Percentiles rank a stretch among this genome's conserved stretches.
phyloP scores from a whole-genome alignment of 2,329 filamentous ascomycete species.

The Talaromyces sp. region DNA sequence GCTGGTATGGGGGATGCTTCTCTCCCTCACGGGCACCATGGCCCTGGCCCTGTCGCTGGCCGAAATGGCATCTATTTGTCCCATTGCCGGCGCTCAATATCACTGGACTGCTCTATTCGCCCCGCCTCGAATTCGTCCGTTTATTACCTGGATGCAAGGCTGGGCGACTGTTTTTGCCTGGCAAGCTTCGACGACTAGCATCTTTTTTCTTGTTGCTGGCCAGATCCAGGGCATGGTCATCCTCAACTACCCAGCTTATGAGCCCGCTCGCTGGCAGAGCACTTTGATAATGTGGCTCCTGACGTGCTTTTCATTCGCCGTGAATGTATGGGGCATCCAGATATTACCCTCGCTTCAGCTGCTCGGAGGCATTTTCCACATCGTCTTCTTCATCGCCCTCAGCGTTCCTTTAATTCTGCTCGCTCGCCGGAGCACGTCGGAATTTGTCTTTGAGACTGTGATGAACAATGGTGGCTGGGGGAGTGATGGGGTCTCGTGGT shows the following conservation, averaged over 20 bases:
- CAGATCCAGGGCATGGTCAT: slow-evolving; percentile 32
- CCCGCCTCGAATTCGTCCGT: slow-evolving; percentile 6
- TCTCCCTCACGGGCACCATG: slow-evolving; percentile 28
- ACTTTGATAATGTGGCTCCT: slow-evolving; percentile 35
- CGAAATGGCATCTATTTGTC: slow-evolving; percentile 35
- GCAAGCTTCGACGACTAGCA: slow-evolving; percentile 30
- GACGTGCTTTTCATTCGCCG: slow-evolving; percentile 26
- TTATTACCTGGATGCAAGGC: slow-evolving; percentile 16
- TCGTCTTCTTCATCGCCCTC: slow-evolving; percentile 35
- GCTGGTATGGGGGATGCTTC: slow-evolving; percentile 29
- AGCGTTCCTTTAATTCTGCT: slow-evolving; percentile 31
- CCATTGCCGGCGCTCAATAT: slow-evolving; percentile 32
- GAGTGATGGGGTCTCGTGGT: slow-evolving; percentile 41
- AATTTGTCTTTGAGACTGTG: slow-evolving; percentile 42
- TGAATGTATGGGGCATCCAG: slow-evolving; percentile 29
- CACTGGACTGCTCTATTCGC: slow-evolving; percentile 26
- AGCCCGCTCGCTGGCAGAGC: slow-evolving; percentile 34
- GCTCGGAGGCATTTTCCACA: slow-evolving; percentile 23
- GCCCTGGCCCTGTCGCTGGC: slow-evolving; percentile 31
- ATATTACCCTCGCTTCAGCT: slow-evolving; percentile 25
- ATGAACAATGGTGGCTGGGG: slow-evolving; percentile 44
- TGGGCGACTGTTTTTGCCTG: slow-evolving; percentile 33
- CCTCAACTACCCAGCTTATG: slow-evolving; percentile 30
- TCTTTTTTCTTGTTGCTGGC: slow-evolving; percentile 27
- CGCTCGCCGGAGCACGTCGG: slow-evolving; percentile 24